phyloP scores from a whole-genome alignment of 164 flowering plant species.

The Kalanchoe fedtschenkoi region DNA sequence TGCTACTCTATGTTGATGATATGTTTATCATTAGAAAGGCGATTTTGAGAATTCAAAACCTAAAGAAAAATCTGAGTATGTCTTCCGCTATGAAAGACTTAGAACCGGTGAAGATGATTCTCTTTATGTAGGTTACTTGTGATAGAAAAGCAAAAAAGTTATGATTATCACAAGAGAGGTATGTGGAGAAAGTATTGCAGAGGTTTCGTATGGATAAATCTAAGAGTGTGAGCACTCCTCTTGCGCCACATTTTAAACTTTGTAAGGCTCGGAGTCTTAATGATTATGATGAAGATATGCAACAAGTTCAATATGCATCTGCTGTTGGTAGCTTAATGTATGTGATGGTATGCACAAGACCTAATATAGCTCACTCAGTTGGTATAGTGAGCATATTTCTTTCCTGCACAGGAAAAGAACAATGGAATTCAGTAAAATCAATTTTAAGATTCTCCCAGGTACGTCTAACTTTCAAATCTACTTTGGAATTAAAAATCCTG shows the following conservation, averaged over 20 bases:
- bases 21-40: background rate
- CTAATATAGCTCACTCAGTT: background rate
- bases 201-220: background rate
- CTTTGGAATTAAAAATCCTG: background rate
- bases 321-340: conserved; percentile 1
- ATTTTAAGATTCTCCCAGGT: background rate
- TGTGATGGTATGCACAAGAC: background rate
- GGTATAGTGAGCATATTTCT: background rate
- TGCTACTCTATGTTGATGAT: conserved; percentile 4
- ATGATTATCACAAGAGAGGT: background rate
- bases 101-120: background rate
- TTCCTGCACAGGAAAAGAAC: background rate
- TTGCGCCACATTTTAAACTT: background rate
- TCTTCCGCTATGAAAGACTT: conserved; percentile 4
- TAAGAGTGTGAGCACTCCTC: background rate
- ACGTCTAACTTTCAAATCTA: background rate
- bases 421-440: background rate
- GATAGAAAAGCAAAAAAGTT: background rate
- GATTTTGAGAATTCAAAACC: background rate
- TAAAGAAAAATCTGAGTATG: background rate
- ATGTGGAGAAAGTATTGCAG: background rate
- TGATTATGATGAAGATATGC: background rate
- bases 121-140: background rate
- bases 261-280: no score
- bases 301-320: background rate